phyloP scores from a whole-genome alignment of 192 early-diverging fungal genomes.

The Spizellomyces sp. region DNA sequence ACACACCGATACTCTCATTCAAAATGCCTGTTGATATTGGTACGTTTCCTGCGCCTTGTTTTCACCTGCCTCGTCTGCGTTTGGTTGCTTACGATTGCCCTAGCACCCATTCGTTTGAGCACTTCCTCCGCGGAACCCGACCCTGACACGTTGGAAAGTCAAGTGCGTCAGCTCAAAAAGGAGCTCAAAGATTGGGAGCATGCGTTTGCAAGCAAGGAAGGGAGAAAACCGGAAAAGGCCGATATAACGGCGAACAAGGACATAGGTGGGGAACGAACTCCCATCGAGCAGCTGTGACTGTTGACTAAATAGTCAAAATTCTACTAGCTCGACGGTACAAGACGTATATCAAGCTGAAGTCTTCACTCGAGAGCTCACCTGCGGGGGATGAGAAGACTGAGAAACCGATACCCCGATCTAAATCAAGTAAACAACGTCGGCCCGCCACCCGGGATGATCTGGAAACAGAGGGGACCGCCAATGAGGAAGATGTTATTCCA shows the following conservation, averaged over 20 bases:
- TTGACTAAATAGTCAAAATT: background rate
- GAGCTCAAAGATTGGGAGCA: slow-evolving; percentile 66
- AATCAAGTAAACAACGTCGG: background rate
- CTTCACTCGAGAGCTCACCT: slow-evolving; percentile 14
- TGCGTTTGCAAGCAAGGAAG: slow-evolving; percentile 41
- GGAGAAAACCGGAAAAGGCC: slow-evolving; percentile 56
- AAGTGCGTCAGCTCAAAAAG: slow-evolving; percentile 43
- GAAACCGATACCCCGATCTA: background rate
- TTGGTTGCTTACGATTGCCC: background rate
- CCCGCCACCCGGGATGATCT: background rate
- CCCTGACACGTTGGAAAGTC: slow-evolving; percentile 7
- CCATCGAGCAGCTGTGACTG: background rate
- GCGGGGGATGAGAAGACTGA: background rate
- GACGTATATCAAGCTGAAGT: slow-evolving; percentile 55
- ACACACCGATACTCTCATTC: background rate
- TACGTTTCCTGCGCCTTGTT: background rate
- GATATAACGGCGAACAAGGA: slow-evolving; percentile 52
- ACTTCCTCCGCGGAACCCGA: background rate
- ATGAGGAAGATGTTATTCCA: background rate
- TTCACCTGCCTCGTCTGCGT: background rate
- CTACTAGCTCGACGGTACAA: slow-evolving; percentile 52
- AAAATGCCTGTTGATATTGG: slow-evolving; percentile 7
- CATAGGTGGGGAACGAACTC: slow-evolving; percentile 38
- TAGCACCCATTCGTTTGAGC: background rate
- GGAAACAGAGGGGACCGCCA: background rate